Base-by-base conservation (phyloP, 768 basidiomycete species). In the Amanita polypyramis region DNA sequence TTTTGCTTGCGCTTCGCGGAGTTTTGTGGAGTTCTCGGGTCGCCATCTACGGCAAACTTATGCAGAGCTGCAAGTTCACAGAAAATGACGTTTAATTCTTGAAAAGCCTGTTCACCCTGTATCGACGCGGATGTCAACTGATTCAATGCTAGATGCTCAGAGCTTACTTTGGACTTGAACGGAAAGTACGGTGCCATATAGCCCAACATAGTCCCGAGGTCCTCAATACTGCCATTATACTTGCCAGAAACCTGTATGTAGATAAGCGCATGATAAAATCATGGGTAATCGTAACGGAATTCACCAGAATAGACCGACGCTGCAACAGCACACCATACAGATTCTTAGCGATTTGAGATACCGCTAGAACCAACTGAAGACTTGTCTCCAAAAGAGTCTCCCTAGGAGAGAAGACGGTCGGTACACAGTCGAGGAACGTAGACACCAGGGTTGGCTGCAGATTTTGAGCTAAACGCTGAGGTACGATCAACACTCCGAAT, bases 101-200 rank as follows among this genome's bases (percentile, higher is more conserved):
- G 79, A 48, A 81, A 75, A 6, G 69, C 66, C 59, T 81, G 76
- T 56, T 84, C 84, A 43, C 74, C 57, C 87, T 88, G 54, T 29
- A 43, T 43, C 20, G n/a, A 43, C 9, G 25, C 9, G 23, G 21
- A 35, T 14, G 33, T 9, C 15, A 14, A 49, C 9, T 19, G 17
- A 11, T 9, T 17, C 4, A 12, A 32, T 19, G 5, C 9, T 14
- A 8, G 21, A 34, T 29, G 23, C 50, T 17, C 17, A 38, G 19
- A 49, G 12, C 50, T 51, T 42, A 77, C 86, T 73, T 82, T 82
- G 52, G 66, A 62, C 35, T 58, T 62, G 62, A 91, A 92, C 1
- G 94, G 94, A 60, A 98, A 96, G 63, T 92, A 91, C 2, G 82
- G 70, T 4, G 78, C 63, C 75, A 95, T 84, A 58, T 90, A 80